Conservation (phyloP, 2,329 filamentous ascomycete genomes). For the Madurella fahalii region DNA sequence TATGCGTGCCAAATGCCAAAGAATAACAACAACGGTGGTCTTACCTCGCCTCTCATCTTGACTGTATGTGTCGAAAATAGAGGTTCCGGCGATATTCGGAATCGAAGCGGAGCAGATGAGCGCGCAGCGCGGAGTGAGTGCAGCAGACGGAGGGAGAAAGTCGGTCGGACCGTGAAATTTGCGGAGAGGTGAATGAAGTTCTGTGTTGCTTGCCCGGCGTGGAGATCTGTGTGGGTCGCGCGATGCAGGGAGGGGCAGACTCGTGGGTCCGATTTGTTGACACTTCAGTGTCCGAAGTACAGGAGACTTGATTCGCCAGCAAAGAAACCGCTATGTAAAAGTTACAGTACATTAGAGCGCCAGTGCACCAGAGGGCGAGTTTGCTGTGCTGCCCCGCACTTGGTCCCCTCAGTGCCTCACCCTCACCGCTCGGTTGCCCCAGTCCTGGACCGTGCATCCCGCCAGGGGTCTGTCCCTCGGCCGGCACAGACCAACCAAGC, state of each 20-base stretch:
- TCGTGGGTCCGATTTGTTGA: constrained; percentile 1
- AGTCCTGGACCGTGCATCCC: too few relatives aligned
- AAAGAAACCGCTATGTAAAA: background rate
- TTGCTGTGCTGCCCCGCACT: background rate
- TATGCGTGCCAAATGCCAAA: constrained; percentile 1
- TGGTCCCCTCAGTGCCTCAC: too few relatives aligned
- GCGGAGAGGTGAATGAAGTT: constrained; percentile 12
- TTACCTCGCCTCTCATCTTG: constrained; percentile 32
- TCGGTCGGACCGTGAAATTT: constrained; percentile 18
- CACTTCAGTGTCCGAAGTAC: background rate
- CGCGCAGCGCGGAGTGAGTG: constrained; percentile 27
- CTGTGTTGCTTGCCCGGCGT: constrained; percentile 9
- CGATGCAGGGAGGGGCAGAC: constrained; percentile 9
- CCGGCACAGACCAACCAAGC: too few relatives aligned
- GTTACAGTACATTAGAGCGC: background rate
- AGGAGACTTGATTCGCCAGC: background rate
- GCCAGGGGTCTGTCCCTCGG: too few relatives aligned
- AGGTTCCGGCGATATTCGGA: constrained; percentile 14
- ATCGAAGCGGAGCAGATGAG: constrained; percentile 18
- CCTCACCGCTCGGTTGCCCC: too few relatives aligned
- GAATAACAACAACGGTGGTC: constrained; percentile 8
- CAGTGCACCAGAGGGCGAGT: too few relatives aligned
- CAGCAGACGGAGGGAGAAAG: constrained; percentile 16
- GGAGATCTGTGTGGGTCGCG: constrained; percentile 22
- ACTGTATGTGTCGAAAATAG: constrained; percentile 14